A percentile compares a stretch with the other conserved stretches of the same genome.
phyloP scores from a whole-genome alignment of 306 rosid species.

The Cicer judaicum region DNA sequence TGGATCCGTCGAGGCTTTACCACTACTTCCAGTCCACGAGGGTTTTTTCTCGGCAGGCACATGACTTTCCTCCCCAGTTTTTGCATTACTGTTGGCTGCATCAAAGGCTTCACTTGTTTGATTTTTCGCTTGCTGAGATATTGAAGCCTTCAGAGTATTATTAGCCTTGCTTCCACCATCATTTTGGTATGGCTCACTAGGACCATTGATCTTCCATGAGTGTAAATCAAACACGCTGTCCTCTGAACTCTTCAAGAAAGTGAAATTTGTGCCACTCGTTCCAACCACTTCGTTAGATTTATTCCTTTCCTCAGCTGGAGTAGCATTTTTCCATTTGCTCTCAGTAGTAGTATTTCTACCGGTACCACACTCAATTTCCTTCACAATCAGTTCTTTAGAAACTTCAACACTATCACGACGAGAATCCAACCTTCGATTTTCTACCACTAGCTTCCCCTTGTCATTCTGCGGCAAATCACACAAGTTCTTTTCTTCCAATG shows the following conservation, averaged over 20 bases:
- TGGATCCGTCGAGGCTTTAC: constrained; percentile 58
- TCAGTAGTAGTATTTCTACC: constrained; percentile 69
- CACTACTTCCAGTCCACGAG: constrained; percentile 68
- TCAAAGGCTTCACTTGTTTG: constrained; percentile 52
- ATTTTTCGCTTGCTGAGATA: constrained; percentile 56
- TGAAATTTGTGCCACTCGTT: constrained; percentile 65
- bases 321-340: constrained; percentile 68
- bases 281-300: constrained; percentile 67
- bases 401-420: constrained; percentile 53
- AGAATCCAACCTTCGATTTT: constrained; percentile 54
- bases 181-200: constrained; percentile 53
- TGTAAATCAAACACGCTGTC: constrained; percentile 72
- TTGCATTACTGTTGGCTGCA: constrained; percentile 51
- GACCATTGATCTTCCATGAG: constrained; percentile 81
- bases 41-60: constrained; percentile 59
- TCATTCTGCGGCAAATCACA: constrained; percentile 51
- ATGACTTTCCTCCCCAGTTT: constrained; percentile 53
- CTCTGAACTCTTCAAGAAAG: constrained; percentile 67
- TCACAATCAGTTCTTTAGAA: constrained; percentile 88
- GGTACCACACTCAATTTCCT: constrained; percentile 89
- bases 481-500: constrained; percentile 66
- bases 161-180: constrained; percentile 51
- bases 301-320: constrained; percentile 63
- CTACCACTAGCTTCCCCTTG: constrained; percentile 64
- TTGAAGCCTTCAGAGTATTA: constrained; percentile 50